Base-by-base conservation (phyloP, 176 grass and related monocot species). In the Eremochloa ophiuroides region DNA sequence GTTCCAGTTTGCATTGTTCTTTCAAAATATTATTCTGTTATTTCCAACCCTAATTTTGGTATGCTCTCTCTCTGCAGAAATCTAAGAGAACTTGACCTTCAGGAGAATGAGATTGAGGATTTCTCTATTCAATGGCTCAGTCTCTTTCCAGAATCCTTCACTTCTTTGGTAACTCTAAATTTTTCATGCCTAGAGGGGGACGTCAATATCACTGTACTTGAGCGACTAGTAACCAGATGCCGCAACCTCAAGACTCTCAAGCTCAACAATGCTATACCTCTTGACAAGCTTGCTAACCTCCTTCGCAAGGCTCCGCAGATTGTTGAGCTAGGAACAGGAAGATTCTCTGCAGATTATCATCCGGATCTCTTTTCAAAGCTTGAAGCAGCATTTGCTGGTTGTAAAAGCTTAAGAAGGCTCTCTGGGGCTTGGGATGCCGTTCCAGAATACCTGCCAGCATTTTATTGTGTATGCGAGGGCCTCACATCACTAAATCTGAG, bases 401-500 rank as follows among this genome's bases (percentile, higher is more conserved):
- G 81, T 75, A 91, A 87, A 84, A 77, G 51, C 72, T 38, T 94
- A 66, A 91, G 22, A 84, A 85, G 63, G 51, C 84, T 91, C 33
- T 89, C 89, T 82, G 89, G 86, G 25, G 66, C 79, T 74, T 94
- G 83, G 86, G 88, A 91, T 46, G 74, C 81, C 61, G 81, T 82
- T 70, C 83, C 85, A 61, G 80, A 72, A 61, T 88, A 87, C 35
- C 73, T 94, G 25, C 80, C 92, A 71, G 83, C 88, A 75, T 75
- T 94, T 60, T 91, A 91, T 71, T 89, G 83, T 58, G 76, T 91
- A 51, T 94, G 88, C 61, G 83, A 91, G 39, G 83, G 83, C 64
- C 88, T 94, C 56, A 87, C 88, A 71, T 91, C 86, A 50, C 86
- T 94, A 53, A 91, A 91, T 77, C 71, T 94, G 76, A 91, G 89